Base-by-base conservation (phyloP, 2,329 filamentous ascomycete genomes). In the Huntiella decipiens region DNA sequence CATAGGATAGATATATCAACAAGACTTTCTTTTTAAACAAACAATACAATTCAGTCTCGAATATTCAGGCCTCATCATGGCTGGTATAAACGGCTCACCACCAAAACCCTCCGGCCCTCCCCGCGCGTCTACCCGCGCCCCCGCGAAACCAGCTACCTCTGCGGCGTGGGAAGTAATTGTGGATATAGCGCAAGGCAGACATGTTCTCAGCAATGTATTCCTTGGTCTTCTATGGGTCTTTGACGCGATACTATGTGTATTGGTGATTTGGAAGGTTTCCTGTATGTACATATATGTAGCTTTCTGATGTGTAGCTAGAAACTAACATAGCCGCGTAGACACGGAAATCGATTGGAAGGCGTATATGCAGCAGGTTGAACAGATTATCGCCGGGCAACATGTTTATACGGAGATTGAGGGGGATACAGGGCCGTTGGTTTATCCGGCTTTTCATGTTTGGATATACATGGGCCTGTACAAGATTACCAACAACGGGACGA, bases 291-390 rank as follows among this genome's bases (percentile, higher is more conserved):
- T 38, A n/a, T 38, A n/a, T 17, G 5, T 38, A 16, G 13, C 4
- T 17, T 17, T 19, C 5, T 22, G 19, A 16, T 17, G 4, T 12
- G 11, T 41, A 4, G n/a, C 5, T 34, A 17, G 12, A 28, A 33
- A 10, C 7, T 17, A 36, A 33, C 16, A 45, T 36, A 34, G 8
- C 6, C 31, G 43, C 13, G 32, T 53, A 71, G 91, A 98, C 60
- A 98, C 91, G 38, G 91, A 98, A 62, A 98, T 98, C 57, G 91
- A 98, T 63, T 98, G 88, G 88, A 73, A 71, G 49, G 85, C 91
- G 0, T 98, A 98, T 62, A 96, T 98, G 87, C 73, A 95, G 59
- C 91, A 98, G 57, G 70, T 96, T 38, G 64, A 72, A 36, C 77
- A 87, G 54, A 91, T 81, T 56, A 65, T 87, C 39, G 69, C 74